These are phyloP conservation scores for Byssothecium circinans DNA, from an alignment of 2,329 filamentous ascomycete genomes.

Conservation along the genomic window DNA sequence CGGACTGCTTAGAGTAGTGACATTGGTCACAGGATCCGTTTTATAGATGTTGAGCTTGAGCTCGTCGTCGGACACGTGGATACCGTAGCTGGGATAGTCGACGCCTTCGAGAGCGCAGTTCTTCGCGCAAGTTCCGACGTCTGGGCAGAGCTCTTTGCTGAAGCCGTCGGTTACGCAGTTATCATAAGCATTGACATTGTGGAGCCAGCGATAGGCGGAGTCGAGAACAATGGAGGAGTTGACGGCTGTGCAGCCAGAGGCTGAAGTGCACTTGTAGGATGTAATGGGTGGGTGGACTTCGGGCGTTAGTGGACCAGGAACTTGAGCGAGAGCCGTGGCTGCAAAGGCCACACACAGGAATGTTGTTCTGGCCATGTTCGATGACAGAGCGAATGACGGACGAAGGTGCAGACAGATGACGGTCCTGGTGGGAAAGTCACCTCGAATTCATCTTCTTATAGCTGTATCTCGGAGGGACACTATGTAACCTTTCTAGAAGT, in stretches of 20 bases:
- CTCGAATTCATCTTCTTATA: too few species aligned
- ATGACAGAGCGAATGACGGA: too few species aligned
- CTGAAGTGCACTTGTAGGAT: constrained; percentile 57
- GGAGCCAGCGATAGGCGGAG: constrained; percentile 51
- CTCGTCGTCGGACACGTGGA: constrained; percentile 54
- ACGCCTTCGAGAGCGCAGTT: constrained; percentile 45
- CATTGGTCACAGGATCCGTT: constrained; percentile 45
- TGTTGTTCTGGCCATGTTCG: constrained; percentile 19
- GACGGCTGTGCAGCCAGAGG: constrained; percentile 14
- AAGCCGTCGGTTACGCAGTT: constrained; percentile 27
- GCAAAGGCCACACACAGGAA: constrained; percentile 27
- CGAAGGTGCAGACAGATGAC: too few species aligned
- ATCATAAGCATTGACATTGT: constrained; percentile 41
- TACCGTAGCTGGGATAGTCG: constrained; percentile 46
- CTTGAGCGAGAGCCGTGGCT: constrained; percentile 50
- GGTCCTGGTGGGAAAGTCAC: too few species aligned
- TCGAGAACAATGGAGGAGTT: constrained; percentile 40
- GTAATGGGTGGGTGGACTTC: constrained; percentile 58
- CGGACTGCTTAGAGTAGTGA: constrained; percentile 26
- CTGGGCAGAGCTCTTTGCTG: constrained; percentile 37
- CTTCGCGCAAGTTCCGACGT: constrained; percentile 31
- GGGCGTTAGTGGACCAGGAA: constrained; percentile 51
- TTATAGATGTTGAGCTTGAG: constrained; percentile 59
- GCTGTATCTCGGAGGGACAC: too few species aligned
- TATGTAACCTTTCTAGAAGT: not conserved